These are phyloP conservation scores for Scleroderma citrinum DNA, from an alignment of 768 basidiomycete genomes.

Conservation along the genomic window DNA sequence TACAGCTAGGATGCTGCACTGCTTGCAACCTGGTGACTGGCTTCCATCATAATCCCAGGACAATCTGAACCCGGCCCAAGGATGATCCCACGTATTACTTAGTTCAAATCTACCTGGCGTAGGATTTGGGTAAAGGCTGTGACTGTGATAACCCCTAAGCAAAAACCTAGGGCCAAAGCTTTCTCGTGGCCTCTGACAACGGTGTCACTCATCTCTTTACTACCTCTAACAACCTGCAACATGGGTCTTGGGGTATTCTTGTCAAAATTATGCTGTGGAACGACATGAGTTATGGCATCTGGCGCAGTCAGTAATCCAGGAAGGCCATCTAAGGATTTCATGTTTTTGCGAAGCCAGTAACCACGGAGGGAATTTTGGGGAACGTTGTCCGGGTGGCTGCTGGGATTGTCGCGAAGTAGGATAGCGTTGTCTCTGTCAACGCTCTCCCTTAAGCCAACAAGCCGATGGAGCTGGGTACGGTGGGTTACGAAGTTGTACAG, in stretches of 20 bases:
- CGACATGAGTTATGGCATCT: slow-evolving; percentile 8
- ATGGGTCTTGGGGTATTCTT: slow-evolving; percentile 9
- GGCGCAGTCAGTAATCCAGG: slow-evolving; percentile 37
- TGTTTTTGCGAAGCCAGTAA: slow-evolving; percentile 51
- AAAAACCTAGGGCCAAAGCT: slow-evolving; percentile 15
- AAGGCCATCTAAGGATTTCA: slow-evolving; percentile 52
- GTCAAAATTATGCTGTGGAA: slow-evolving; percentile 15
- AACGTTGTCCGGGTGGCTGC: slow-evolving; percentile 1
- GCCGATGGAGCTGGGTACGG: slow-evolving; percentile 45
- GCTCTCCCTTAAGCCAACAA: slow-evolving; percentile 36
- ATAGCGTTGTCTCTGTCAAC: slow-evolving; percentile 27
- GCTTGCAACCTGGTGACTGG: too few relatives aligned
- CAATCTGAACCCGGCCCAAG: too few relatives aligned
- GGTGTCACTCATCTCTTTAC: neutral
- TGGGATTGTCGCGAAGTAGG: slow-evolving; percentile 6
- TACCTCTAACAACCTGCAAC: neutral
- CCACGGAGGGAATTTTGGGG: slow-evolving; percentile 36
- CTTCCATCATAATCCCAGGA: too few relatives aligned
- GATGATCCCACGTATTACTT: neutral
- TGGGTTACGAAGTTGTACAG: slow-evolving; percentile 53
- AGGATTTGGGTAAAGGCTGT: slow-evolving; percentile 8
- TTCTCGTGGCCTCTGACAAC: slow-evolving; percentile 5
- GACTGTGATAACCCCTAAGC: slow-evolving; percentile 8
- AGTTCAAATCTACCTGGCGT: neutral
- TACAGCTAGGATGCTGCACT: too few relatives aligned